phyloP scores from a whole-genome alignment of 305 asterid genomes.

The Ilex paraguariensis region DNA sequence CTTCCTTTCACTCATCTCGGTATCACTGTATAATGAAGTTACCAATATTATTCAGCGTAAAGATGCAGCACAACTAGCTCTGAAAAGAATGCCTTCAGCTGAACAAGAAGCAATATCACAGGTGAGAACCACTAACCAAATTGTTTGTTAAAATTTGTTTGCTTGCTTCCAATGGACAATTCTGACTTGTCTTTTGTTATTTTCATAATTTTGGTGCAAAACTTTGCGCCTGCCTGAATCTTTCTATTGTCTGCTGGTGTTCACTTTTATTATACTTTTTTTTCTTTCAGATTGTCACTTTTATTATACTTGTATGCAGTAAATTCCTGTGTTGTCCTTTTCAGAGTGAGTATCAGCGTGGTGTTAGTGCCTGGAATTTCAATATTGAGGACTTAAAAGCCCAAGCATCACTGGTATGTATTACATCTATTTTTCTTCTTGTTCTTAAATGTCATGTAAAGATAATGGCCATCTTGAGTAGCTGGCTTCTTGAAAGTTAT shows the following conservation, averaged over 20 bases:
- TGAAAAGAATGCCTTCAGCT: constrained; percentile 73
- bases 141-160: no score
- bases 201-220: no score
- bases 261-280: constrained; percentile 2
- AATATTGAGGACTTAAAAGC: constrained; percentile 89
- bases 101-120: constrained; percentile 90
- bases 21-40: not conserved
- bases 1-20: not conserved
- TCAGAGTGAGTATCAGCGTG: constrained; percentile 99
- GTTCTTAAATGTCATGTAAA: not conserved
- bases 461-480: not conserved
- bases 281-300: constrained; percentile 13
- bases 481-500: constrained; percentile 8
- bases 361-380: constrained; percentile 99
- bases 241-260: constrained; percentile 8
- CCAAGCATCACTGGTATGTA: constrained; percentile 89
- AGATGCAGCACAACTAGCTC: constrained; percentile 95
- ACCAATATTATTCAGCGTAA: constrained; percentile 45
- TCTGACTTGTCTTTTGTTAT: no score
- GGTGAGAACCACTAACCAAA: constrained; percentile 34
- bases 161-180: no score
- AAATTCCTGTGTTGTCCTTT: constrained; percentile 13
- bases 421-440: constrained; percentile 7
- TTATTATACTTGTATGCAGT: no score
- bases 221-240: no score